Evolutionary conservation across 352 stramenopile species (phyloP).

Genomic region (Phytophthora pisi): DNA sequence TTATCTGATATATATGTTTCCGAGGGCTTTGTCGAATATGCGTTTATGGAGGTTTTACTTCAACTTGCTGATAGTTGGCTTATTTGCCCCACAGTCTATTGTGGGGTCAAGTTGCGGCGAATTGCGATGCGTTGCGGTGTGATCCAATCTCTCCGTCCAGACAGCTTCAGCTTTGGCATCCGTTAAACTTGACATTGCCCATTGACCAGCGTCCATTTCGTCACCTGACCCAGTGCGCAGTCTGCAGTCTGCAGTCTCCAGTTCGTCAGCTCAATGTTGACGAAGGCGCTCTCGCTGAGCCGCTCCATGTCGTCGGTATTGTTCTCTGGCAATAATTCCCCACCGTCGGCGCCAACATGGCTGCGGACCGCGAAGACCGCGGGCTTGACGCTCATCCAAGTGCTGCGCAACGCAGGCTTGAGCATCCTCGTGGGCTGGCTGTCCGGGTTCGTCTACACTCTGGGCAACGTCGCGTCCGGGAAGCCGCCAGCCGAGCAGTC

Average conservation of each 20-base stretch:
- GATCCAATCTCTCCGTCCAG: no score
- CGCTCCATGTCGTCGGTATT: no score
- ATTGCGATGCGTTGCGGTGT: no score
- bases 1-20: not conserved
- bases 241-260: no score
- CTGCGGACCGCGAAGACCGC: not conserved
- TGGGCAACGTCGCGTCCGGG: conserved; percentile 7
- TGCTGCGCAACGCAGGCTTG: conserved; percentile 13
- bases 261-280: not conserved
- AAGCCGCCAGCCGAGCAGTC: conserved; percentile 10
- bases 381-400: conserved; percentile 1
- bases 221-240: no score
- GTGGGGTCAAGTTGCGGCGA: no score
- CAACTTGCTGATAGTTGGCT: not conserved
- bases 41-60: conserved; percentile 1
- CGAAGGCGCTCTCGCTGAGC: not conserved
- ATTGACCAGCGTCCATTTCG: no score
- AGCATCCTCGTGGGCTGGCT: conserved; percentile 10
- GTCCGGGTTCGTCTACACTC: conserved; percentile 10
- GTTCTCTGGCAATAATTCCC: no score
- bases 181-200: no score
- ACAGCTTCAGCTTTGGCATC: no score
- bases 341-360: not conserved
- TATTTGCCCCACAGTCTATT: no score
- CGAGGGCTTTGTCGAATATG: conserved; percentile 4